Conservation (phyloP, 2,329 filamentous ascomycete species). For the Alternaria panax region DNA sequence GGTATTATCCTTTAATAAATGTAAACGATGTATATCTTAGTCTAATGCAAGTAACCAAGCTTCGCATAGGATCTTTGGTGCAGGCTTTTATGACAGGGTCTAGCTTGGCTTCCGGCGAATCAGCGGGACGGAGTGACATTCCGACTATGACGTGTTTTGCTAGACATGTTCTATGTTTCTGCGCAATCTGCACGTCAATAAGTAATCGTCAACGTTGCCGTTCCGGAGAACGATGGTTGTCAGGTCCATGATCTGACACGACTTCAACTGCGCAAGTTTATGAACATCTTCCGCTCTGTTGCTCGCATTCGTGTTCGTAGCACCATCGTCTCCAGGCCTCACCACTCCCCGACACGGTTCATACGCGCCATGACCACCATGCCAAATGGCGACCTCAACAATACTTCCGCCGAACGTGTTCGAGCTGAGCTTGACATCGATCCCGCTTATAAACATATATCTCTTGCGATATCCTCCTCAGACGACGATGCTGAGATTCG, state of each 20-base stretch:
- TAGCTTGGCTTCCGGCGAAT: background rate
- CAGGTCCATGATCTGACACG: background rate
- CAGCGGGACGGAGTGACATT: background rate
- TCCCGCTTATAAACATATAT: slow-evolving; percentile 18
- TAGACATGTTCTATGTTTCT: background rate
- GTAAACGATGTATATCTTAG: too few relatives aligned
- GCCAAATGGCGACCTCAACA: slow-evolving; percentile 36
- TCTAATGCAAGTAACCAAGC: too few relatives aligned
- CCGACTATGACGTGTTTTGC: background rate
- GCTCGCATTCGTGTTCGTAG: background rate
- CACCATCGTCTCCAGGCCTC: background rate
- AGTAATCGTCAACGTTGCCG: background rate
- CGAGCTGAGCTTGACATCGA: slow-evolving; percentile 22
- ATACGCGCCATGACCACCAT: background rate
- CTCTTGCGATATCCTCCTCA: slow-evolving; percentile 54
- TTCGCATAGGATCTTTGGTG: too few relatives aligned
- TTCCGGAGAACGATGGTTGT: background rate
- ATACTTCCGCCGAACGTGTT: slow-evolving; percentile 29
- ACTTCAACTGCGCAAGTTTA: background rate
- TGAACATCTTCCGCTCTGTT: background rate
- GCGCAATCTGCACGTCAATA: background rate
- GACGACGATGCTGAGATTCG: slow-evolving; percentile 60
- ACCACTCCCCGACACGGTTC: background rate
- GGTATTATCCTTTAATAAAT: too few relatives aligned
- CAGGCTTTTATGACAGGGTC: background rate